A percentile compares a stretch with the other conserved stretches of the same genome.
phyloP scores from a whole-genome alignment of 306 rosid species.

The Nissolia schottii region DNA sequence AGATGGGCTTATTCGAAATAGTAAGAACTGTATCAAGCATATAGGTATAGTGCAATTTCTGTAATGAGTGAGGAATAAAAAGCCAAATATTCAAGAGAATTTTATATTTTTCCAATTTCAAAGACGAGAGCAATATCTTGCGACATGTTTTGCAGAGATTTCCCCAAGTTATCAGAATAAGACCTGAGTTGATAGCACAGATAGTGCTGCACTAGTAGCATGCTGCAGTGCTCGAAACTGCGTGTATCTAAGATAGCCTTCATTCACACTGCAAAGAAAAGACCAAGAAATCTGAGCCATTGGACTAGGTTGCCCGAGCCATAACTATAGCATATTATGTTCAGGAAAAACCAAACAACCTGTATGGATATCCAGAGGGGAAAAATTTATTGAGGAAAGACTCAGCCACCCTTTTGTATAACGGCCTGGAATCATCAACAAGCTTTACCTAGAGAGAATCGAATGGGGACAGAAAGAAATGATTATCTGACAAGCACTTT shows the following conservation, averaged over 20 bases:
- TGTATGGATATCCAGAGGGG: constrained; percentile 92
- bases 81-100: background rate
- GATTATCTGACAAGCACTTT: too few relatives aligned
- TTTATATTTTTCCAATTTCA: background rate
- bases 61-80: background rate
- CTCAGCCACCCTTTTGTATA: constrained; percentile 45
- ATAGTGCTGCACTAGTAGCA: constrained; percentile 72
- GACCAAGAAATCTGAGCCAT: background rate
- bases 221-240: constrained; percentile 94
- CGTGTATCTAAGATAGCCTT: constrained; percentile 90
- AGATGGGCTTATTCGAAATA: background rate
- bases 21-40: background rate
- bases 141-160: background rate
- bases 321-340: background rate
- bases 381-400: constrained; percentile 72
- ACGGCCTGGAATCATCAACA: constrained; percentile 70
- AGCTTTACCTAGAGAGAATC: constrained; percentile 38
- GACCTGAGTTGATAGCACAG: constrained; percentile 96
- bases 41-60: background rate
- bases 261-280: constrained; percentile 62
- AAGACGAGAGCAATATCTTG: background rate
- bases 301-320: background rate
- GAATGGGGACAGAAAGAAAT: too few relatives aligned
- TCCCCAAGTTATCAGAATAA: background rate
- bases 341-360: constrained; percentile 39